phyloP scores from a whole-genome alignment of 2,329 filamentous ascomycete genomes.

The Tolypocladium amazonense region DNA sequence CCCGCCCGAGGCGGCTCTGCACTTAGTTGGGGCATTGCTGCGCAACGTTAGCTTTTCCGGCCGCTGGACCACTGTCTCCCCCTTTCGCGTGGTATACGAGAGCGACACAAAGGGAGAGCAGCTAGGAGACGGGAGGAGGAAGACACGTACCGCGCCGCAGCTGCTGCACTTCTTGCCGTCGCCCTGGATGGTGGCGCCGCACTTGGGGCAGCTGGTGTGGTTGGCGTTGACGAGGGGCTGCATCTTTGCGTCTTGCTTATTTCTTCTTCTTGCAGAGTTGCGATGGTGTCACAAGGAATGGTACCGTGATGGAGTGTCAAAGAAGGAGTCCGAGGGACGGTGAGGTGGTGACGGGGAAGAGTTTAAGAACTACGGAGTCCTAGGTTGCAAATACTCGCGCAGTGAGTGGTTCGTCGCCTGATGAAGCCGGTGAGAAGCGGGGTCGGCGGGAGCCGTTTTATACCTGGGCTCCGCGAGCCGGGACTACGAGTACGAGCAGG shows the following conservation, averaged over 20 bases:
- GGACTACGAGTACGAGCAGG: no score
- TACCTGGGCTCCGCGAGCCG: background rate
- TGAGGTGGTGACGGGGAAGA: no score
- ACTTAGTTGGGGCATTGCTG: slow-evolving; percentile 22
- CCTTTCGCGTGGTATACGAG: background rate
- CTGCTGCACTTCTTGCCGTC: slow-evolving; percentile 40
- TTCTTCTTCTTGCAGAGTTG: background rate
- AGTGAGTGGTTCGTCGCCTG: background rate
- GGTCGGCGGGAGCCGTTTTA: background rate
- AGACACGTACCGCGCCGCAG: slow-evolving; percentile 45
- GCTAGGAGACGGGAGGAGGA: background rate
- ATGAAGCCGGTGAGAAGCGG: background rate
- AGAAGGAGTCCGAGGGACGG: no score
- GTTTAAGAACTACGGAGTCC: background rate
- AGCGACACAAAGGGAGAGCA: background rate
- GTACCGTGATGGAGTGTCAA: no score
- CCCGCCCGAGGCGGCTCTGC: background rate
- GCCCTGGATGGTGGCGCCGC: slow-evolving; percentile 34
- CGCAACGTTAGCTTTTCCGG: background rate
- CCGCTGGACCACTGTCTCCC: background rate
- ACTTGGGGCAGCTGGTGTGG: slow-evolving; percentile 43
- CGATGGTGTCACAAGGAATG: no score
- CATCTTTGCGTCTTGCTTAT: slow-evolving; percentile 12
- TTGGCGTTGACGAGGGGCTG: slow-evolving; percentile 23
- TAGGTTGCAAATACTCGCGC: background rate